A percentile compares a stretch with the other conserved stretches of the same genome.
Evolutionary conservation across 805 yeast species (phyloP).

Genomic region (Saccharomycopsis sp.): DNA sequence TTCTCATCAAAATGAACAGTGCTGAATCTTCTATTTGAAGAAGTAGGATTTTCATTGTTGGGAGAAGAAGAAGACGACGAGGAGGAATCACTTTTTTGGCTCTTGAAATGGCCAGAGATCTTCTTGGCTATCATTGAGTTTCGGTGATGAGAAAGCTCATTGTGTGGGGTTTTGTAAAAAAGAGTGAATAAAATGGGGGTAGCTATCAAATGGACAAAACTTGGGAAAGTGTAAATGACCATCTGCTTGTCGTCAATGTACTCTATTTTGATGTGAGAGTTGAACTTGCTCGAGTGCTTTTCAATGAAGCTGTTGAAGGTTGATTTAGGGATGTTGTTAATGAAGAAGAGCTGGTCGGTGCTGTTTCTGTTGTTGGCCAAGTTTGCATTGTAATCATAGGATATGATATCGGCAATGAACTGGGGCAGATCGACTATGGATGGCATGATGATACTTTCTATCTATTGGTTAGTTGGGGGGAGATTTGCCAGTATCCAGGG

Average conservation of each 20-base stretch:
- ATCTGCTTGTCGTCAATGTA: conserved; percentile 17
- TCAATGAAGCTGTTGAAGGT: conserved; percentile 22
- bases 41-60: no score
- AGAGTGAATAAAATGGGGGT: conserved; percentile 11
- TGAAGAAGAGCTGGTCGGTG: conserved; percentile 10
- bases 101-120: background rate
- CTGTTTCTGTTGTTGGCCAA: conserved; percentile 12
- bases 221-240: conserved; percentile 16
- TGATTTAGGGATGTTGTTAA: conserved; percentile 11
- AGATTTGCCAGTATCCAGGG: no score
- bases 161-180: conserved; percentile 4
- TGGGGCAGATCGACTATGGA: conserved; percentile 7
- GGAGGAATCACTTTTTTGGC: background rate
- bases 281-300: conserved; percentile 12
- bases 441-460: no score
- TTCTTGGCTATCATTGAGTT: background rate
- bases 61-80: no score
- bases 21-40: no score
- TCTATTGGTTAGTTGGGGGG: no score
- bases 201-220: conserved; percentile 15
- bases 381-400: conserved; percentile 15
- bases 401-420: conserved; percentile 16
- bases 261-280: conserved; percentile 18
- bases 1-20: background rate
- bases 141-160: background rate